A percentile compares a stretch with the other conserved stretches of the same genome.
Conservation (phyloP, 805 yeast species). For the Yarrowia bubula region DNA sequence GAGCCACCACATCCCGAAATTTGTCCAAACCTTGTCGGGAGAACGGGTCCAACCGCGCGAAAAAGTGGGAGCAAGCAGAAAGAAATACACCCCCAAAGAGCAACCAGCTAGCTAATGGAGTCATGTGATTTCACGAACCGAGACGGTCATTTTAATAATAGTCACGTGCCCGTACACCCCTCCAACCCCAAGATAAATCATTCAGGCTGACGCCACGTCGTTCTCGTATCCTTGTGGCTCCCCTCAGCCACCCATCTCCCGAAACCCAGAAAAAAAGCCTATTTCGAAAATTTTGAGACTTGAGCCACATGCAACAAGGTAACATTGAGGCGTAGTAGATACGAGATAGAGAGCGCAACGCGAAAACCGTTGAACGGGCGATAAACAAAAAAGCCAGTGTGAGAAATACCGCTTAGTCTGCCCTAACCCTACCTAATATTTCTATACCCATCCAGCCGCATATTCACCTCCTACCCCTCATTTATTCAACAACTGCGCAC, state of each 20-base stretch:
- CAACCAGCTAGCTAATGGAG: too few relatives aligned
- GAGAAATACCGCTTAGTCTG: too few relatives aligned
- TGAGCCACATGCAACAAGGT: slow-evolving; percentile 1
- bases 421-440: too few relatives aligned
- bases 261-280: neutral
- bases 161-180: neutral
- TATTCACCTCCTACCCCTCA: too few relatives aligned
- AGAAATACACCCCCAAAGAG: too few relatives aligned
- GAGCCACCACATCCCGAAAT: neutral
- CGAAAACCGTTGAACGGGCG: too few relatives aligned
- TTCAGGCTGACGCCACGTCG: neutral
- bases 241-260: slow-evolving; percentile 19
- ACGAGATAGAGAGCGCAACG: neutral
- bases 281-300: neutral
- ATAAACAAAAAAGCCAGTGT: too few relatives aligned
- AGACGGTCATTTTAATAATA: neutral
- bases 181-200: neutral
- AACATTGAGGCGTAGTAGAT: neutral
- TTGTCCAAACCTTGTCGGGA: neutral
- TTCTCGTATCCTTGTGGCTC: neutral
- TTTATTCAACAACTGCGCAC: too few relatives aligned
- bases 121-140: too few relatives aligned
- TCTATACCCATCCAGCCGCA: too few relatives aligned
- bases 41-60: neutral
- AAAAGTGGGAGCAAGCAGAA: too few relatives aligned